A percentile compares a stretch with the other conserved stretches of the same genome.
Conservation (phyloP, 2,329 filamentous ascomycete genomes). For the Lecanoromycetidae sp. region DNA sequence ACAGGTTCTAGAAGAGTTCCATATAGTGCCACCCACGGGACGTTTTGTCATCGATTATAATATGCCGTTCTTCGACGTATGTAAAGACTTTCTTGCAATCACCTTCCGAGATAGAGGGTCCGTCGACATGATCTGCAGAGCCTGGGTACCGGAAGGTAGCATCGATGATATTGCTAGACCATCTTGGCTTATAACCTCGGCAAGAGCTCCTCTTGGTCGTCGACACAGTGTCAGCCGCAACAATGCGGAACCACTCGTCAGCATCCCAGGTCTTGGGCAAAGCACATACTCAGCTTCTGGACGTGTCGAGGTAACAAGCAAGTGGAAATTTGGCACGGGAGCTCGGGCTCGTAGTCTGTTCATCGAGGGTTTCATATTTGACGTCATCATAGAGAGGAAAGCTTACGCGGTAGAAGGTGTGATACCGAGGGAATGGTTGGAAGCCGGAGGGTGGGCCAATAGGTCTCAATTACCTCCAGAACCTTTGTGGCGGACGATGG, state of each 20-base stretch:
- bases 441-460: conserved; percentile 19
- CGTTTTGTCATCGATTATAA: conserved; percentile 27
- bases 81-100: conserved; percentile 27
- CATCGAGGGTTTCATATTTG: conserved; percentile 25
- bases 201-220: background rate
- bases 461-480: conserved; percentile 18
- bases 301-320: background rate
- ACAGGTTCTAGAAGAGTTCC: too few species aligned
- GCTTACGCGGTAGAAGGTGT: conserved; percentile 18
- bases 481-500: conserved; percentile 19
- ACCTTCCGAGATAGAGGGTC: conserved; percentile 20
- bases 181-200: background rate
- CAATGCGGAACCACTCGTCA: conserved; percentile 29
- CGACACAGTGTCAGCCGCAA: conserved; percentile 16
- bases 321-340: background rate
- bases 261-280: conserved; percentile 18
- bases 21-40: conserved; percentile 20
- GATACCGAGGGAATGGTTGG: conserved; percentile 21
- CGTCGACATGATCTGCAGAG: conserved; percentile 30
- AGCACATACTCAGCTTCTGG: background rate
- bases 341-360: conserved; percentile 22
- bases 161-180: conserved; percentile 21
- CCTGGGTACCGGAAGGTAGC: conserved; percentile 26
- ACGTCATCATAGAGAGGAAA: conserved; percentile 17
- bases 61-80: conserved; percentile 24